Evolutionary conservation across 2,329 filamentous ascomycete species (phyloP).

Genomic region (Cercospora sojina): DNA sequence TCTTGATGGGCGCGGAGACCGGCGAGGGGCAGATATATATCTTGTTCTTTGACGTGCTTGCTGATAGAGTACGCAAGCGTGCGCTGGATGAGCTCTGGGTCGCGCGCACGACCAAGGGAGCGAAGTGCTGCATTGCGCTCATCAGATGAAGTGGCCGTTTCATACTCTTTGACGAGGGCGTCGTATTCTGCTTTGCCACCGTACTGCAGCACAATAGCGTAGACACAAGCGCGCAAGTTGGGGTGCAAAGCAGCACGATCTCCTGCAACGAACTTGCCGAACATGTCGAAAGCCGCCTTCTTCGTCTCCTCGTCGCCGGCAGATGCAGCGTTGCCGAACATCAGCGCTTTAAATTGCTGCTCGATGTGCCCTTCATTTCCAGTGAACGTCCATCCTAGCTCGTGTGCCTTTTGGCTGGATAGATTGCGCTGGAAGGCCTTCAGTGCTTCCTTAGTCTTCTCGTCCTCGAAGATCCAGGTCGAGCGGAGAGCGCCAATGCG

Average conservation of each 20-base stretch:
- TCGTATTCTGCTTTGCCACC: slow-evolving; percentile 88
- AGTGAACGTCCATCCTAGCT: slow-evolving; percentile 84
- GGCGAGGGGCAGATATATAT: slow-evolving; percentile 84
- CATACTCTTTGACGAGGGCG: slow-evolving; percentile 71
- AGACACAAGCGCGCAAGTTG: slow-evolving; percentile 84
- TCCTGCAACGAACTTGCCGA: slow-evolving; percentile 76
- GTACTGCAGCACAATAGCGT: slow-evolving; percentile 77
- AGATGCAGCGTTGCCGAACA: slow-evolving; percentile 81
- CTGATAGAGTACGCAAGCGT: slow-evolving; percentile 74
- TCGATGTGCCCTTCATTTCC: slow-evolving; percentile 83
- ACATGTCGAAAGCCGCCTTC: slow-evolving; percentile 83
- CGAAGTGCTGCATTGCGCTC: slow-evolving; percentile 91
- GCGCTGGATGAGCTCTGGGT: slow-evolving; percentile 75
- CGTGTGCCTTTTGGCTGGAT: slow-evolving; percentile 74
- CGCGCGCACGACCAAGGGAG: slow-evolving; percentile 73
- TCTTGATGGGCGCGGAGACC: slow-evolving; percentile 74
- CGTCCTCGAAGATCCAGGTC: slow-evolving; percentile 86
- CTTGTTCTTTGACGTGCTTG: slow-evolving; percentile 86
- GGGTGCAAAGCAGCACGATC: slow-evolving; percentile 83
- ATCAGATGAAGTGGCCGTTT: slow-evolving; percentile 71
- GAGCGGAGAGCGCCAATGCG: slow-evolving; percentile 75
- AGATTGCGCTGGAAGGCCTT: slow-evolving; percentile 81
- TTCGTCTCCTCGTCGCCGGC: slow-evolving; percentile 77
- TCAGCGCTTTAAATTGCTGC: slow-evolving; percentile 90
- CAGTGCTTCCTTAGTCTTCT: slow-evolving; percentile 69